Conservation (phyloP, 768 basidiomycete species). For the Auricularia cornea region DNA sequence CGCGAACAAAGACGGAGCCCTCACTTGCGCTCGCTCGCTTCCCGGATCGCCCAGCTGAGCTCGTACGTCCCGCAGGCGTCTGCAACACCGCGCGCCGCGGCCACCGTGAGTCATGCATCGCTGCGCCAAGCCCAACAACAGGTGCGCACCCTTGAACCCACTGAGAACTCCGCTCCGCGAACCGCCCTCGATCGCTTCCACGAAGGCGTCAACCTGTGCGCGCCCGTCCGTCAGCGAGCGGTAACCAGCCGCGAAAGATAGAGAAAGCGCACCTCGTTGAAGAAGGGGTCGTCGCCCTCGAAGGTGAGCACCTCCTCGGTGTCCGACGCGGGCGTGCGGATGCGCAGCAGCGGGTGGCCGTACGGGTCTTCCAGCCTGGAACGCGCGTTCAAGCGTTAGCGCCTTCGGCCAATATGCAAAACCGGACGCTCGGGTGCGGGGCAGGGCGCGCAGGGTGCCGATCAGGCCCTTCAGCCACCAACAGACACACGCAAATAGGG, state of each 20-base stretch:
- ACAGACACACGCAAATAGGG: no score
- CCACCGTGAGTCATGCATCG: conserved; percentile 1
- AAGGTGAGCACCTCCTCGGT: conserved; percentile 61
- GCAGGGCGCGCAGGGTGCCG: not conserved
- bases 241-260: not conserved
- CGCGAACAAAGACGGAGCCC: not conserved
- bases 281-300: conserved; percentile 84
- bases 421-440: not conserved
- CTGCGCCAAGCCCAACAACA: not conserved
- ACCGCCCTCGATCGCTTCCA: conserved; percentile 52
- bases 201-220: conserved; percentile 61
- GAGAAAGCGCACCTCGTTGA: conserved; percentile 58
- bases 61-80: conserved; percentile 86
- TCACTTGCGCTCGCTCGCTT: conserved; percentile 46
- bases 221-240: not conserved
- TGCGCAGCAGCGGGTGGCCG: conserved; percentile 78
- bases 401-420: not conserved
- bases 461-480: no score
- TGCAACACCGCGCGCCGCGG: conserved; percentile 19
- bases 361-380: conserved; percentile 79
- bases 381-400: not conserved
- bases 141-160: conserved; percentile 64
- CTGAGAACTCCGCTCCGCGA: conserved; percentile 58
- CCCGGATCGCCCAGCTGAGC: conserved; percentile 88
- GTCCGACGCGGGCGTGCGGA: conserved; percentile 79